phyloP scores from a whole-genome alignment of 202 grass and related monocot genomes.

The Elaeis oleifera region DNA sequence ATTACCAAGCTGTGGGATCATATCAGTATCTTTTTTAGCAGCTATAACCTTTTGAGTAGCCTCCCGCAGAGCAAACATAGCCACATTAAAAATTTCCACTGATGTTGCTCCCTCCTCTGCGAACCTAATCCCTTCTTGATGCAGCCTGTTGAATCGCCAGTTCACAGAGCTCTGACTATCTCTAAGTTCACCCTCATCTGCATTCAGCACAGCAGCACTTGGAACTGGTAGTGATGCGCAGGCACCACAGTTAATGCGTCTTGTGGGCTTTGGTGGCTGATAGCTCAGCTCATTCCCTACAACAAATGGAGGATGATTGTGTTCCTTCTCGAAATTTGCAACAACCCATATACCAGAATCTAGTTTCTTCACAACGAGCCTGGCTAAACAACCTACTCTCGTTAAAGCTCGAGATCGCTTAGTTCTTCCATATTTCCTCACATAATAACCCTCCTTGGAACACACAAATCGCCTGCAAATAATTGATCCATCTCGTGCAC shows the following conservation, averaged over 20 bases:
- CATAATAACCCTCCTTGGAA: conserved; percentile 78
- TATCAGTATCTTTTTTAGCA: conserved; percentile 38
- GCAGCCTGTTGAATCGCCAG: conserved; percentile 55
- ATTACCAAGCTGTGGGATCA: background rate
- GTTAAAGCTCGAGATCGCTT: conserved; percentile 65
- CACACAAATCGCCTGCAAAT: conserved; percentile 89
- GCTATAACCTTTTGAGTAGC: conserved; percentile 70
- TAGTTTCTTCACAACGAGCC: conserved; percentile 67
- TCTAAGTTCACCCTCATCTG: conserved; percentile 11
- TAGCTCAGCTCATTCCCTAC: too few species aligned
- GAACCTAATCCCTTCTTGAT: conserved; percentile 71
- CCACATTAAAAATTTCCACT: conserved; percentile 76
- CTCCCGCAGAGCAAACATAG: conserved; percentile 67
- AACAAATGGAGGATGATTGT: conserved; percentile 49
- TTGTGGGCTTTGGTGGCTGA: conserved; percentile 9
- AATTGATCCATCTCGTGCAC: conserved; percentile 81
- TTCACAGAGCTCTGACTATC: conserved; percentile 39
- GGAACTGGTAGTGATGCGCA: background rate
- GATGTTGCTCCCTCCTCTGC: conserved; percentile 77
- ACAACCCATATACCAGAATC: conserved; percentile 81
- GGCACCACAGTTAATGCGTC: conserved; percentile 1
- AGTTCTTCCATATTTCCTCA: conserved; percentile 48
- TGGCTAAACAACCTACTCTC: conserved; percentile 77
- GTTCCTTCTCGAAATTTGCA: conserved; percentile 89
- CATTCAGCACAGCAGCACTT: conserved; percentile 27